These are phyloP conservation scores for Peniophora sp. DNA, from an alignment of 1,284 basidiomycete genomes.

Conservation along the genomic window DNA sequence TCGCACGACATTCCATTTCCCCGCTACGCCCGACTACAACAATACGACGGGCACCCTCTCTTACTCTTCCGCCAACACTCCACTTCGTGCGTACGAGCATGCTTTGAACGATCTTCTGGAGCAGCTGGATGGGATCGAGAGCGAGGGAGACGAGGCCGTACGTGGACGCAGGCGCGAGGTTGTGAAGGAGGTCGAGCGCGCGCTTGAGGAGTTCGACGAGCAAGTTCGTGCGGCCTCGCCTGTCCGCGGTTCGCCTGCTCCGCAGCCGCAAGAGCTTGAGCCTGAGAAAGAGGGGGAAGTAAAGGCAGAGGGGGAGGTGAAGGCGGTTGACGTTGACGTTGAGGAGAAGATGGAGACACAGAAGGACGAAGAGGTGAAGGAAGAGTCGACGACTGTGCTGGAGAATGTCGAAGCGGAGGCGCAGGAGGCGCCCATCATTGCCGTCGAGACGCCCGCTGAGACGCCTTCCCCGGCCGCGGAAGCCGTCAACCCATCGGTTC, in stretches of 20 bases:
- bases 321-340: conserved; percentile 1
- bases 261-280: background rate
- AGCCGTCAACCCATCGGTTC: background rate
- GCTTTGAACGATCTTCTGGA: conserved; percentile 53
- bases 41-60: conserved; percentile 13
- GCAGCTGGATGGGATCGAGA: conserved; percentile 59
- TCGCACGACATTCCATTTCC: conserved; percentile 23
- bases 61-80: conserved; percentile 38
- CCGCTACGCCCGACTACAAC: conserved; percentile 23
- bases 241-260: background rate
- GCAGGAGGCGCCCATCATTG: background rate
- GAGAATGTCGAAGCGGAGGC: background rate
- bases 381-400: background rate
- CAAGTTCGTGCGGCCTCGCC: conserved; percentile 24
- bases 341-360: conserved; percentile 1
- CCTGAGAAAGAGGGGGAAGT: background rate
- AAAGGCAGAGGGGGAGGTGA: background rate
- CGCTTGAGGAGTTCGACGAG: conserved; percentile 38
- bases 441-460: conserved; percentile 1
- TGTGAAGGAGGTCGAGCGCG: conserved; percentile 55
- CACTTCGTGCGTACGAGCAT: conserved; percentile 42
- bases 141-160: conserved; percentile 49
- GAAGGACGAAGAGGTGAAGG: background rate
- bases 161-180: conserved; percentile 49
- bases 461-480: background rate